phyloP scores from a whole-genome alignment of 148 eudicot genomes.

The Fagopyrum esculentum region DNA sequence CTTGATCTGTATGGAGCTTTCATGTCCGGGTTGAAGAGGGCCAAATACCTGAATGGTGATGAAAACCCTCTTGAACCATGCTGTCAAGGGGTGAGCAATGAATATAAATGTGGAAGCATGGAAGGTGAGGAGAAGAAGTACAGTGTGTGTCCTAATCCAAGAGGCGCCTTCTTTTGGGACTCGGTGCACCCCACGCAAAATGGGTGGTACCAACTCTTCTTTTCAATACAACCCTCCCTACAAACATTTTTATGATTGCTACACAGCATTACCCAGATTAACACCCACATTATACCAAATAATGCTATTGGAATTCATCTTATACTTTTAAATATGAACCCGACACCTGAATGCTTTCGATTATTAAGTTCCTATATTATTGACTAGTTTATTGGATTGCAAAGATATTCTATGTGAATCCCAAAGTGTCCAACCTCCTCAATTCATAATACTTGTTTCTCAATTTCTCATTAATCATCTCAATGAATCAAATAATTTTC shows the following conservation, averaged over 20 bases:
- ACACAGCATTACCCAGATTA: too few relatives aligned
- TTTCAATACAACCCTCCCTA: constrained; percentile 7
- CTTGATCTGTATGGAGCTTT: constrained; percentile 54
- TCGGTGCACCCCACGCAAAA: constrained; percentile 54
- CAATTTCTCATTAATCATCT: too few relatives aligned
- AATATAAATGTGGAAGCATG: constrained; percentile 36
- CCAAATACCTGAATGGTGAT: background rate
- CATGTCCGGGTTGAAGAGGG: constrained; percentile 15
- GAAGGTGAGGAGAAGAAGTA: constrained; percentile 20
- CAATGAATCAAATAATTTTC: too few relatives aligned
- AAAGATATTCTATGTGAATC: too few relatives aligned
- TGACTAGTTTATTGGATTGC: too few relatives aligned
- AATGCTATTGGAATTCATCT: background rate
- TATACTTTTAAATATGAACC: too few relatives aligned
- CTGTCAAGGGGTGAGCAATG: constrained; percentile 31
- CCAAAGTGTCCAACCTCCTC: too few relatives aligned
- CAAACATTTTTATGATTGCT: background rate
- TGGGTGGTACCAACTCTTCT: constrained; percentile 53
- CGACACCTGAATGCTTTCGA: too few relatives aligned
- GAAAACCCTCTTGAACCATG: constrained; percentile 36
- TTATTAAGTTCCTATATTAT: too few relatives aligned
- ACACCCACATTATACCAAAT: background rate
- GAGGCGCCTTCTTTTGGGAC: constrained; percentile 53
- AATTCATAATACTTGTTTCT: too few relatives aligned
- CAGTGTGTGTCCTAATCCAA: constrained; percentile 30